A percentile compares a stretch with the other conserved stretches of the same genome.
Evolutionary conservation across 225 moss, liverwort and hornwort species (phyloP).

Genomic region (Physcomitrellopsis africana): DNA sequence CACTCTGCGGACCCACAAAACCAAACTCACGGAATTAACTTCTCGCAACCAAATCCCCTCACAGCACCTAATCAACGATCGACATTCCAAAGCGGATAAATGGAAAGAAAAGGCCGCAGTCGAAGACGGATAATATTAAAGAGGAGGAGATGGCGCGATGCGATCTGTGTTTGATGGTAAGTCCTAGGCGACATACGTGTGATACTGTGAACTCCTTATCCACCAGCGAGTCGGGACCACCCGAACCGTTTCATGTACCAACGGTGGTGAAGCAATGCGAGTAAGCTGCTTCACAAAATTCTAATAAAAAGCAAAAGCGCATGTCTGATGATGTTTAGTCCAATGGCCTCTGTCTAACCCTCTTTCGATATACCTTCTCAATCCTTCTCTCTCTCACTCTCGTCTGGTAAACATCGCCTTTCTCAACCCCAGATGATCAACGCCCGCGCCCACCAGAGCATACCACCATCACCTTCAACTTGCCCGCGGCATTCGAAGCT

Average conservation of each 20-base stretch:
- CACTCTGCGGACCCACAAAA: conserved; percentile 12
- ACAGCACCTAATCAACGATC: background rate
- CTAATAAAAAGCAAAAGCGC: too few relatives aligned
- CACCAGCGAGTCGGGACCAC: conserved; percentile 21
- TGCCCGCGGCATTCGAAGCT: background rate
- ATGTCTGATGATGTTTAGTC: too few relatives aligned
- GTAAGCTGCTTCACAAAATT: background rate
- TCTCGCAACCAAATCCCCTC: background rate
- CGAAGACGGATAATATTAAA: background rate
- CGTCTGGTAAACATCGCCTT: too few relatives aligned
- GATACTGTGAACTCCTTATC: conserved; percentile 19
- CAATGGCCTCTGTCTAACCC: too few relatives aligned
- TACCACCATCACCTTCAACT: background rate
- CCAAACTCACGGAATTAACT: background rate
- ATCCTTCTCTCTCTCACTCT: background rate
- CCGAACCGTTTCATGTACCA: background rate
- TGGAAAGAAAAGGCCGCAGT: background rate
- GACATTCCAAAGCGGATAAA: background rate
- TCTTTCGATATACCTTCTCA: background rate
- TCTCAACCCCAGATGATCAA: background rate
- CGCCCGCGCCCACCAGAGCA: background rate
- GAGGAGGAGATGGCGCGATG: background rate
- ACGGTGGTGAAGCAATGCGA: background rate
- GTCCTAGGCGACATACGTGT: background rate
- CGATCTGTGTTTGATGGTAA: background rate